These are phyloP conservation scores for Pseudogymnoascus sp. DNA, from an alignment of 2,329 filamentous ascomycete species.

Conservation along the genomic window DNA sequence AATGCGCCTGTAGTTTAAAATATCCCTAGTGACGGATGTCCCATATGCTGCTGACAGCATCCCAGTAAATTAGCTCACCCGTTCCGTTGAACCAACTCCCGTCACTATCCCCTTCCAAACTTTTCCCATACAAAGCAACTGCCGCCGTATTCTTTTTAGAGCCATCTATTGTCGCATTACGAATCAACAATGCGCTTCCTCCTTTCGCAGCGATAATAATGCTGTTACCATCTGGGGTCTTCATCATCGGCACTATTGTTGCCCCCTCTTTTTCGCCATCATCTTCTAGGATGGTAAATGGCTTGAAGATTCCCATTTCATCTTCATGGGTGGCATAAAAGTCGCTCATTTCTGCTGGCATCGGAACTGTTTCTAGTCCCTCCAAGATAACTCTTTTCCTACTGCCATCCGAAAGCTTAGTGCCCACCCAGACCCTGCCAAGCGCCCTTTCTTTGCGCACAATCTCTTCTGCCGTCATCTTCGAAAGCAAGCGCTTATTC, in stretches of 20 bases:
- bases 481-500: conserved; percentile 58
- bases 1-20: background rate
- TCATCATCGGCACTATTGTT: conserved; percentile 4
- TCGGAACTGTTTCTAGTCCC: conserved; percentile 16
- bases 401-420: conserved; percentile 18
- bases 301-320: background rate
- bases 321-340: conserved; percentile 3
- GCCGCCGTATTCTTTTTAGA: conserved; percentile 2
- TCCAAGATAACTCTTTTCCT: conserved; percentile 21
- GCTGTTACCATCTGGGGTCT: conserved; percentile 14
- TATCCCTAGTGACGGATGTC: background rate
- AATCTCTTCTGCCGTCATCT: conserved; percentile 43
- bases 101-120: background rate
- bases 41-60: background rate
- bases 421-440: conserved; percentile 56
- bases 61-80: conserved; percentile 2
- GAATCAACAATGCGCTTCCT: background rate
- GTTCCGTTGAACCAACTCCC: background rate
- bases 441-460: conserved; percentile 51
- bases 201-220: conserved; percentile 16
- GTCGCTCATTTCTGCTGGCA: conserved; percentile 7
- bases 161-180: background rate
- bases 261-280: background rate
- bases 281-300: background rate
- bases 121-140: background rate